These are phyloP conservation scores for Claviceps sp. DNA, from an alignment of 2,329 filamentous ascomycete genomes.

Conservation along the genomic window DNA sequence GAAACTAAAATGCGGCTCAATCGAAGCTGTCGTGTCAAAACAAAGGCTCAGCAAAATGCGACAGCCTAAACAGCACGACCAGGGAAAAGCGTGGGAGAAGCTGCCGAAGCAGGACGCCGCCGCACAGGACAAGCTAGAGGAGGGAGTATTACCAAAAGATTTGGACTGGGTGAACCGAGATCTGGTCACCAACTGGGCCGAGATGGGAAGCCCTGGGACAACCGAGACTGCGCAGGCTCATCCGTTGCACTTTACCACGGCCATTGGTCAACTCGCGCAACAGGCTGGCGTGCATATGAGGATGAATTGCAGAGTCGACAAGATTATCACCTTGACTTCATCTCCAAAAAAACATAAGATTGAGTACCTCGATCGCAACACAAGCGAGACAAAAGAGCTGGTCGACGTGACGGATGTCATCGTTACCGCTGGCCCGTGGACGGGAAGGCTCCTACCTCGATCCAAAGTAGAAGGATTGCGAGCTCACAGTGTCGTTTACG, in stretches of 20 bases:
- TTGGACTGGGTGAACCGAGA: constrained; percentile 72
- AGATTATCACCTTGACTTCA: constrained; percentile 42
- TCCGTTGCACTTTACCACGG: constrained; percentile 77
- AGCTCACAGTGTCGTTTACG: constrained; percentile 53
- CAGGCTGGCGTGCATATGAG: constrained; percentile 56
- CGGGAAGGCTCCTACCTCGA: constrained; percentile 41
- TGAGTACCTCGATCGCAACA: constrained; percentile 39
- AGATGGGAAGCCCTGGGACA: constrained; percentile 60
- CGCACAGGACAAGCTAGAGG: constrained; percentile 33
- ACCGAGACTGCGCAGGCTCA: constrained; percentile 87
- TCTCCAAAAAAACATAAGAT: constrained; percentile 42
- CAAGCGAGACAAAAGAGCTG: constrained; percentile 22
- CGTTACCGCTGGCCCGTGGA: constrained; percentile 50
- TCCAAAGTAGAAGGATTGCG: constrained; percentile 44
- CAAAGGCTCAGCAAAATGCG: constrained; percentile 21
- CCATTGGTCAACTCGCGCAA: constrained; percentile 64
- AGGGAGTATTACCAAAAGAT: constrained; percentile 56
- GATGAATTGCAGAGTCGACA: constrained; percentile 52
- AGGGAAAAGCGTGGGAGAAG: constrained; percentile 43
- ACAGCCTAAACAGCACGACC: constrained; percentile 8
- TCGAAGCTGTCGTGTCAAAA: constrained; percentile 26
- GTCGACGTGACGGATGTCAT: constrained; percentile 38
- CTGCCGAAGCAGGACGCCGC: constrained; percentile 44
- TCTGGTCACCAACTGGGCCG: constrained; percentile 55
- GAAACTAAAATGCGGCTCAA: constrained; percentile 56